Conservation (phyloP, 176 grass and related monocot genomes). For the Cenchrus americanus region DNA sequence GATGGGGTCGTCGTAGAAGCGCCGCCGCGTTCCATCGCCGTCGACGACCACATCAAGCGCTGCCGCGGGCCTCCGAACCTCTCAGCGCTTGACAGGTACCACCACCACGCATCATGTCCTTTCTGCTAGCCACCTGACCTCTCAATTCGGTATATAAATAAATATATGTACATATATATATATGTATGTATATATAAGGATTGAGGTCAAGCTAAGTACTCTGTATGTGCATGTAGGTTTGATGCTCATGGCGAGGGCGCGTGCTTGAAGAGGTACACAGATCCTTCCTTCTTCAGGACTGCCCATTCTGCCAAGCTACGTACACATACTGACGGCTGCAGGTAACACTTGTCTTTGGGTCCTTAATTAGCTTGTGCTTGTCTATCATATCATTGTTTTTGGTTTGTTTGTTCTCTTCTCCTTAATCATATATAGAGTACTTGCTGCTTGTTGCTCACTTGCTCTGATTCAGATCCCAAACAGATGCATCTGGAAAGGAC, state of each 20-base stretch:
- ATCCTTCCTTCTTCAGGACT: constrained; percentile 61
- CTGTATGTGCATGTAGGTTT: constrained; percentile 41
- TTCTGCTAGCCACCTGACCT: no score
- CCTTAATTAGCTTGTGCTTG: no score
- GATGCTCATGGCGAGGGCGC: constrained; percentile 64
- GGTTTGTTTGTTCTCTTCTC: no score
- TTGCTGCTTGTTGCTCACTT: constrained; percentile 24
- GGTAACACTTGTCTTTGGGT: no score
- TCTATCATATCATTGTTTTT: no score
- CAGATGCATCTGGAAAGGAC: background rate
- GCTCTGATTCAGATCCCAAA: constrained; percentile 46
- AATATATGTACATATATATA: no score
- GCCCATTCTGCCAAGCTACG: background rate
- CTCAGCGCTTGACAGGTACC: constrained; percentile 75
- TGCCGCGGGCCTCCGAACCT: constrained; percentile 65
- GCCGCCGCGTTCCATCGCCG: constrained; percentile 48
- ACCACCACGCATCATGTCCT: no score
- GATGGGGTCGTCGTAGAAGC: constrained; percentile 36
- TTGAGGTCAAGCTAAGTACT: no score
- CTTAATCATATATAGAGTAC: no score
- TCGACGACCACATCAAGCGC: constrained; percentile 52
- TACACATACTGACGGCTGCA: no score
- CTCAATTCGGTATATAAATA: no score
- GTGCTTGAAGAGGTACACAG: constrained; percentile 73
- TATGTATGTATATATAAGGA: no score